Evolutionary conservation across 768 basidiomycete genomes (phyloP).

Genomic region (Tephrocybe rancida): DNA sequence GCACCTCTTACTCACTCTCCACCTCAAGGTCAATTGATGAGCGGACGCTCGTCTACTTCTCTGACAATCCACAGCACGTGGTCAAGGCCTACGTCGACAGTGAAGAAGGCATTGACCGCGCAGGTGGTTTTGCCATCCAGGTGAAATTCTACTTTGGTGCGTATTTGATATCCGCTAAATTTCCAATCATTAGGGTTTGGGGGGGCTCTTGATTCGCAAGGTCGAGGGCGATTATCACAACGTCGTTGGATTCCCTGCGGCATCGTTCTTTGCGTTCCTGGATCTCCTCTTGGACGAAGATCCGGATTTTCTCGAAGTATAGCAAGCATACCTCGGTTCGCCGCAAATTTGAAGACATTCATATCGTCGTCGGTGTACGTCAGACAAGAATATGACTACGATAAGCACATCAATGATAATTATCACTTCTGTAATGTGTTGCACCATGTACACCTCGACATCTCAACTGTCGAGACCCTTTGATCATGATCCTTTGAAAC

Average conservation of each 20-base stretch:
- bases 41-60: conserved; percentile 77
- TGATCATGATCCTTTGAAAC: neutral
- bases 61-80: conserved; percentile 58
- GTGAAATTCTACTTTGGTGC: conserved; percentile 37
- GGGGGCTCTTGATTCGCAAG: conserved; percentile 79
- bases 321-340: conserved; percentile 5
- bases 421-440: neutral
- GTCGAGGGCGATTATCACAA: conserved; percentile 92
- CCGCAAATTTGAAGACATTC: neutral
- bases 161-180: neutral
- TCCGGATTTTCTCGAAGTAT: conserved; percentile 65
- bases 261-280: conserved; percentile 79
- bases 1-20: neutral
- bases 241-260: conserved; percentile 89
- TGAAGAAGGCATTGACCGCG: conserved; percentile 85
- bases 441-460: neutral
- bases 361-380: neutral
- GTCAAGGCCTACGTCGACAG: conserved; percentile 82
- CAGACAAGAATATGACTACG: neutral
- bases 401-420: neutral
- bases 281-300: conserved; percentile 76
- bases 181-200: conserved; percentile 59
- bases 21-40: conserved; percentile 74
- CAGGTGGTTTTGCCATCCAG: conserved; percentile 95
- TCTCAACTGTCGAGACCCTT: neutral